Evolutionary conservation across 345 rosid species (phyloP).

Genomic region (Lenwebbia sp.): DNA sequence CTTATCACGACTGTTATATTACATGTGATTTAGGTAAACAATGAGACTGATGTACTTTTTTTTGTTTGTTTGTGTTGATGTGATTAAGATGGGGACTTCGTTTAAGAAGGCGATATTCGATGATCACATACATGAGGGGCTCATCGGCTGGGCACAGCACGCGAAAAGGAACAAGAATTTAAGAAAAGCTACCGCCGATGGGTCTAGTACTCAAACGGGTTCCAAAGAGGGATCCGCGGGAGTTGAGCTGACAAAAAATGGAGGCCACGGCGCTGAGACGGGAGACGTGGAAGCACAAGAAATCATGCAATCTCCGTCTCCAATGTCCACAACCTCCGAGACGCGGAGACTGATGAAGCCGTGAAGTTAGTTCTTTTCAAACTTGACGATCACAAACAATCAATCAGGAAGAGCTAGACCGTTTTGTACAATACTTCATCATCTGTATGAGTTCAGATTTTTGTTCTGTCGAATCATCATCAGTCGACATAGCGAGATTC

Average conservation of each 20-base stretch:
- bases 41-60: background rate
- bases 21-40: background rate
- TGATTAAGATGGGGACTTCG: slow-evolving; percentile 76
- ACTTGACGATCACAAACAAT: background rate
- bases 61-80: background rate
- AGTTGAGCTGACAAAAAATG: slow-evolving; percentile 5
- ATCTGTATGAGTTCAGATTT: background rate
- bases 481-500: background rate
- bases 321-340: background rate
- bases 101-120: slow-evolving; percentile 66
- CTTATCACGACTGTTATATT: no score
- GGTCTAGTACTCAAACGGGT: slow-evolving; percentile 1
- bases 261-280: background rate
- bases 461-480: background rate
- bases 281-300: background rate
- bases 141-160: slow-evolving; percentile 60
- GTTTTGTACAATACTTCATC: background rate
- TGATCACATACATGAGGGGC: slow-evolving; percentile 48
- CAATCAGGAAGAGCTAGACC: background rate
- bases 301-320: background rate
- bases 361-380: background rate
- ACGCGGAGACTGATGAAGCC: background rate
- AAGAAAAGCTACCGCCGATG: slow-evolving; percentile 17
- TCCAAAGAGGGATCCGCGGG: background rate
- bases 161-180: slow-evolving; percentile 39